These are phyloP conservation scores for Flagelloscypha sp. DNA, from an alignment of 768 basidiomycete species.

Conservation along the genomic window DNA sequence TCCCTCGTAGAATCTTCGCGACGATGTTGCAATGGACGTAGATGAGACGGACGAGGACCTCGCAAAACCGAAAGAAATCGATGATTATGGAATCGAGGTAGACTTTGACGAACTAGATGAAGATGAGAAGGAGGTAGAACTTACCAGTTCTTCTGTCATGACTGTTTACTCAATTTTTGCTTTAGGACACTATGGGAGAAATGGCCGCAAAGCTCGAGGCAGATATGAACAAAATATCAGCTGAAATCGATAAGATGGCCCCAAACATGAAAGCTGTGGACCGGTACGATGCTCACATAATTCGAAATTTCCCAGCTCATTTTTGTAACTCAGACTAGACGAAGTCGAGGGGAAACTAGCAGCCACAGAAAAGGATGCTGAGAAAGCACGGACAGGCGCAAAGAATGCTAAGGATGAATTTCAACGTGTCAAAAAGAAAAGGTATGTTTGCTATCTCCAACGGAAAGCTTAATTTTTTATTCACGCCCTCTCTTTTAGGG, in stretches of 20 bases:
- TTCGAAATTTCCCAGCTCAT: not conserved
- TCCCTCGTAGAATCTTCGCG: constrained; percentile 57
- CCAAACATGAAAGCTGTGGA: constrained; percentile 98
- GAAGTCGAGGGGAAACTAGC: constrained; percentile 78
- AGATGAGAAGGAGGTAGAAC: constrained; percentile 59
- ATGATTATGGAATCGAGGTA: constrained; percentile 85
- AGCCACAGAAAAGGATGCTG: constrained; percentile 88
- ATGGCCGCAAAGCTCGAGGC: constrained; percentile 67
- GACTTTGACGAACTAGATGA: constrained; percentile 72
- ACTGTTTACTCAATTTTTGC: not conserved
- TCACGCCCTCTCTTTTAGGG: constrained; percentile 26
- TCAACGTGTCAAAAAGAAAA: constrained; percentile 74
- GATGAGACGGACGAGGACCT: constrained; percentile 83
- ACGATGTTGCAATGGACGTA: constrained; percentile 86
- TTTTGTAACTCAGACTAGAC: constrained; percentile 50
- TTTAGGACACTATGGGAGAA: constrained; percentile 54
- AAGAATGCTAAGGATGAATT: constrained; percentile 88
- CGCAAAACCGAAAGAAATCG: constrained; percentile 61
- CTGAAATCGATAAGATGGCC: constrained; percentile 88
- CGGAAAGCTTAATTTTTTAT: not conserved
- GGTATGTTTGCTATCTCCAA: constrained; percentile 37
- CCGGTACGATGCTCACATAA: constrained; percentile 36
- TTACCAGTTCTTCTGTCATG: no score
- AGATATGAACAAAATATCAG: constrained; percentile 55
- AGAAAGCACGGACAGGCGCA: constrained; percentile 84